Percentiles rank a stretch among this genome's conserved stretches.
Conservation (phyloP, 164 flowering plant species). For the Vitis riparia region DNA sequence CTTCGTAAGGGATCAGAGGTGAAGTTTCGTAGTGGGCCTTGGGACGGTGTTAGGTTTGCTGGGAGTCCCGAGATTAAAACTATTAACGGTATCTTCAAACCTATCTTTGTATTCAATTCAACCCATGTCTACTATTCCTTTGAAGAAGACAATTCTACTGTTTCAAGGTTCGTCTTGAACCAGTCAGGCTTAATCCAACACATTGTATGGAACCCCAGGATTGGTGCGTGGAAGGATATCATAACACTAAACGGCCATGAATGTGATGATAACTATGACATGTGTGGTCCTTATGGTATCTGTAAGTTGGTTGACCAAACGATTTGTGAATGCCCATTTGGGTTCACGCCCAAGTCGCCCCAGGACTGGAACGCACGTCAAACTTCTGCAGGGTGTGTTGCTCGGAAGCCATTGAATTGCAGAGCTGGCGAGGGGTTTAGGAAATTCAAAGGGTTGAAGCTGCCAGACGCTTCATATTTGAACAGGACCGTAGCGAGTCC, state of each 20-base stretch:
- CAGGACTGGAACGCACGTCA: conserved; percentile 10
- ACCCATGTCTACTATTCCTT: conserved; percentile 6
- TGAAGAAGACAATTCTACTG: background rate
- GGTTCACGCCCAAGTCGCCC: conserved; percentile 15
- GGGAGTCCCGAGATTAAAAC: background rate
- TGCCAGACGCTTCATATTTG: conserved; percentile 22
- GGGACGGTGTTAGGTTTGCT: conserved; percentile 20
- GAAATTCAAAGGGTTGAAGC: conserved; percentile 14
- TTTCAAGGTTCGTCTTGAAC: conserved; percentile 9
- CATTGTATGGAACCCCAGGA: conserved; percentile 7
- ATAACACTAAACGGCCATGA: background rate
- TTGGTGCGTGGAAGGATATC: background rate
- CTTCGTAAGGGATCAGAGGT: background rate
- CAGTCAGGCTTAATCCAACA: conserved; percentile 11
- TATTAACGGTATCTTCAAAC: background rate
- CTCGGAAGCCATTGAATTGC: conserved; percentile 20
- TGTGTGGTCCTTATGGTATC: conserved; percentile 18
- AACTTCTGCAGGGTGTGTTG: conserved; percentile 28
- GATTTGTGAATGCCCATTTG: conserved; percentile 14
- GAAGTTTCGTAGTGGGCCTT: conserved; percentile 23
- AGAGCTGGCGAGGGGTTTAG: conserved; percentile 20
- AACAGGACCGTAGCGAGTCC: background rate
- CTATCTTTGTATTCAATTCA: background rate
- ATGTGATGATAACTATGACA: conserved; percentile 5
- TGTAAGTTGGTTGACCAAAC: background rate